Evolutionary conservation across 2,329 filamentous ascomycete genomes (phyloP).

Genomic region (Delphinella strobiligena): DNA sequence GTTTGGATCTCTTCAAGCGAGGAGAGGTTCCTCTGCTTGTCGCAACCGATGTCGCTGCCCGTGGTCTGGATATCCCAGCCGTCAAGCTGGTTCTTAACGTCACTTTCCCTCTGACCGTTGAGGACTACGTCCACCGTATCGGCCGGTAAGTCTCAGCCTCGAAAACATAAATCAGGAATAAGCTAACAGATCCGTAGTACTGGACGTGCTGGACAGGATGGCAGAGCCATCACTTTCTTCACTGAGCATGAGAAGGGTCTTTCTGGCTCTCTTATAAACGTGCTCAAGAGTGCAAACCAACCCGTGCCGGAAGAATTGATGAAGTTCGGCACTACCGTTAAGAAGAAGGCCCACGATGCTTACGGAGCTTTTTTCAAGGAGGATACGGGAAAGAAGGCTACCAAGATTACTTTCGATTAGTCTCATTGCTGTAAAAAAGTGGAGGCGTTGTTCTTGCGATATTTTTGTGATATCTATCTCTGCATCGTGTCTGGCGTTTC

Average conservation of each 20-base stretch:
- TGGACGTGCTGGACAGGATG: slow-evolving; percentile 80
- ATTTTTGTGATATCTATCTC: slow-evolving; percentile 34
- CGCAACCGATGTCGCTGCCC: slow-evolving; percentile 89
- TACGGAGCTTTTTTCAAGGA: slow-evolving; percentile 89
- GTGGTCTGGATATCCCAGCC: slow-evolving; percentile 87
- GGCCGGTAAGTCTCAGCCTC: slow-evolving; percentile 37
- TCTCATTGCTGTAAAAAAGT: no score
- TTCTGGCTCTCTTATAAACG: slow-evolving; percentile 86
- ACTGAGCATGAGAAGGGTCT: slow-evolving; percentile 89
- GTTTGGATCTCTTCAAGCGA: slow-evolving; percentile 81
- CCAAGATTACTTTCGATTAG: slow-evolving; percentile 82
- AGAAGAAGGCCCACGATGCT: slow-evolving; percentile 93
- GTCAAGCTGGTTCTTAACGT: slow-evolving; percentile 93
- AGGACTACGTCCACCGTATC: slow-evolving; percentile 96
- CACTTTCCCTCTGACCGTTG: slow-evolving; percentile 87
- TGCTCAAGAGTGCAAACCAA: slow-evolving; percentile 87
- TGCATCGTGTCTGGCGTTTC: no score
- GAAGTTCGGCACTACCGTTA: slow-evolving; percentile 95
- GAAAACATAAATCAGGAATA: not conserved
- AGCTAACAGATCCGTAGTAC: slow-evolving; percentile 44
- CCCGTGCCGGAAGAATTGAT: slow-evolving; percentile 78
- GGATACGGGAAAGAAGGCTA: slow-evolving; percentile 68
- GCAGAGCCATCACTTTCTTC: slow-evolving; percentile 84
- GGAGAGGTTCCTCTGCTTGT: slow-evolving; percentile 75
- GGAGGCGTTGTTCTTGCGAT: slow-evolving; percentile 6